Percentiles rank a stretch among this genome's conserved stretches.
Conservation (phyloP, 306 rosid genomes). For the Luffa acutangula region DNA sequence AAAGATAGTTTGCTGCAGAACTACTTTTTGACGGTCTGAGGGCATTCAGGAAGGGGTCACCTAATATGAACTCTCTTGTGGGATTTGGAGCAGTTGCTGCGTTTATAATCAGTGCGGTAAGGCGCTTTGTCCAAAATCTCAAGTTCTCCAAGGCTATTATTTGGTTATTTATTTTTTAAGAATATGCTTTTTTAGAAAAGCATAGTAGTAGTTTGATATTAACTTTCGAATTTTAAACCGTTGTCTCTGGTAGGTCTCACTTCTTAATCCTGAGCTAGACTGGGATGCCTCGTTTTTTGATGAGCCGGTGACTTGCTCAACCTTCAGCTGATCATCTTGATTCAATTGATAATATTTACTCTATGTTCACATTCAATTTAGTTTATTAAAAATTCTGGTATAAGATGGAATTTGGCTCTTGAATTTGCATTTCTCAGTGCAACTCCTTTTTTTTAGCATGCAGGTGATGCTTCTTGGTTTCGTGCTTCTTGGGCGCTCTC, state of each 20-base stretch:
- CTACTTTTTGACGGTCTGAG: conserved; percentile 77
- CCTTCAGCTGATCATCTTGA: conserved; percentile 23
- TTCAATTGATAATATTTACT: neutral
- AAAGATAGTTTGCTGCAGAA: conserved; percentile 33
- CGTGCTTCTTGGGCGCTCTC: conserved; percentile 94
- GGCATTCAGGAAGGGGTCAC: conserved; percentile 78
- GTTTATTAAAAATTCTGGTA: neutral
- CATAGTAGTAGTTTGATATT: neutral
- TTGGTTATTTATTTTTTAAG: conserved; percentile 16
- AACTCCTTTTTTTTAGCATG: conserved; percentile 53
- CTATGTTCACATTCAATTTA: neutral
- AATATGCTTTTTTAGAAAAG: neutral
- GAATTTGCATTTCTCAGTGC: conserved; percentile 33
- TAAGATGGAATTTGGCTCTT: conserved; percentile 4
- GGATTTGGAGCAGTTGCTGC: conserved; percentile 94
- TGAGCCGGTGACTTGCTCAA: conserved; percentile 85
- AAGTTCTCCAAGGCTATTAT: conserved; percentile 12
- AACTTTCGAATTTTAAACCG: conserved; percentile 8
- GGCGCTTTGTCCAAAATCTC: conserved; percentile 20
- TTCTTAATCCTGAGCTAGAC: conserved; percentile 61
- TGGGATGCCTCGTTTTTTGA: conserved; percentile 96
- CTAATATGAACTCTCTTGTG: conserved; percentile 96
- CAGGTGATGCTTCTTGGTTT: conserved; percentile 99
- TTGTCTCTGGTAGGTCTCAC: conserved; percentile 53
- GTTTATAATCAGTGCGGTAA: conserved; percentile 77